Conservation (phyloP, 2,329 filamentous ascomycete species). For the Dothistroma septosporum region DNA sequence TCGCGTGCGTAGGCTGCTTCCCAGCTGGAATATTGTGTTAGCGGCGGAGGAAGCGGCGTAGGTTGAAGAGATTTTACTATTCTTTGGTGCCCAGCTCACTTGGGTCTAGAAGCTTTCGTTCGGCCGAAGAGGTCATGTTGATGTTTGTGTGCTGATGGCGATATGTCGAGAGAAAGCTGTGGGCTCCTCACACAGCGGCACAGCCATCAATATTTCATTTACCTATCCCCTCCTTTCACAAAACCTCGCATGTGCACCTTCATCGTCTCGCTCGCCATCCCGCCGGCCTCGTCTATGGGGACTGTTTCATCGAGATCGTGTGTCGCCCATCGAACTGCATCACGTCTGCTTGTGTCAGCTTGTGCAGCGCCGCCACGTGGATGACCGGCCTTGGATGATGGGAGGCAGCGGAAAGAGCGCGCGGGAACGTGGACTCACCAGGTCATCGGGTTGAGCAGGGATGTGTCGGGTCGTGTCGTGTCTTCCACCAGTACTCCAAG, state of each 20-base stretch:
- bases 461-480: background rate
- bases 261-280: no score
- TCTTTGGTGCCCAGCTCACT: slow-evolving; percentile 82
- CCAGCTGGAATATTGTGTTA: slow-evolving; percentile 34
- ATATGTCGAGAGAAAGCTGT: background rate
- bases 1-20: slow-evolving; percentile 68
- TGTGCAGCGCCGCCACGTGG: background rate
- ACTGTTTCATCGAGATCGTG: background rate
- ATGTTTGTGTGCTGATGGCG: slow-evolving; percentile 7
- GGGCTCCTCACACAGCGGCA: background rate
- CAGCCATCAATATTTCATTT: background rate
- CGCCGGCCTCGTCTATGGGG: background rate
- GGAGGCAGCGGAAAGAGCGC: background rate
- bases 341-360: background rate
- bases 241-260: background rate
- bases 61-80: slow-evolving; percentile 58
- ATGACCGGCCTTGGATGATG: background rate
- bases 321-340: background rate
- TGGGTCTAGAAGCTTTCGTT: slow-evolving; percentile 56
- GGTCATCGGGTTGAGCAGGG: background rate
- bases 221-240: background rate
- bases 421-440: background rate
- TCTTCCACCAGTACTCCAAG: background rate
- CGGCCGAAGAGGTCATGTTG: background rate
- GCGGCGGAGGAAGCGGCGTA: slow-evolving; percentile 1